Percentiles rank a stretch among this genome's conserved stretches.
Conservation (phyloP, 1,284 basidiomycete species). For the Blastosporella zonata region DNA sequence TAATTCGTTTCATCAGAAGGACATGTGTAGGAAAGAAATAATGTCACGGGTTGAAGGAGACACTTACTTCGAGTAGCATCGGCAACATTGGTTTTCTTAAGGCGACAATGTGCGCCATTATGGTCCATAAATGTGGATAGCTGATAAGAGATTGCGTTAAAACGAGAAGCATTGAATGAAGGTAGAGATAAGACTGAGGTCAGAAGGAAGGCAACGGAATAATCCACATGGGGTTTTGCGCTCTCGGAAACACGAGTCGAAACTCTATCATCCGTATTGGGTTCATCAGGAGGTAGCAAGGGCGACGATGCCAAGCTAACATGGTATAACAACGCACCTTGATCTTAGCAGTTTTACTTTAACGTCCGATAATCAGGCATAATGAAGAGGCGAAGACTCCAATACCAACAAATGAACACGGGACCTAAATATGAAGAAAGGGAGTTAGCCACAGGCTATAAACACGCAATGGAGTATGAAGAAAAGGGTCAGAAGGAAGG, state of each 20-base stretch:
- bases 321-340: constrained; percentile 5
- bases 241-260: constrained; percentile 53
- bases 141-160: constrained; percentile 3
- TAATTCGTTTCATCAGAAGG: constrained; percentile 42
- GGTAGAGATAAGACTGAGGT: constrained; percentile 25
- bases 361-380: background rate
- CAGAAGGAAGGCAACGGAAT: constrained; percentile 76
- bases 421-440: background rate
- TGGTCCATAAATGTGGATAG: background rate
- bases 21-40: background rate
- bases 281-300: constrained; percentile 12
- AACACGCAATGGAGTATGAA: background rate
- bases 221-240: constrained; percentile 65
- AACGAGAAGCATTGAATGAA: constrained; percentile 2
- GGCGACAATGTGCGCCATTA: background rate
- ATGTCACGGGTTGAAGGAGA: background rate
- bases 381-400: too few relatives aligned
- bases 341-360: background rate
- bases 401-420: too few relatives aligned
- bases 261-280: constrained; percentile 54
- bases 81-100: background rate
- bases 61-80: background rate
- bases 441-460: constrained; percentile 1
- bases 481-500: constrained; percentile 56
- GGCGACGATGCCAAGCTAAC: background rate